A percentile compares a stretch with the other conserved stretches of the same genome.
phyloP scores from a whole-genome alignment of 1,139 yeast species.

The Wickerhamomyces sp. region DNA sequence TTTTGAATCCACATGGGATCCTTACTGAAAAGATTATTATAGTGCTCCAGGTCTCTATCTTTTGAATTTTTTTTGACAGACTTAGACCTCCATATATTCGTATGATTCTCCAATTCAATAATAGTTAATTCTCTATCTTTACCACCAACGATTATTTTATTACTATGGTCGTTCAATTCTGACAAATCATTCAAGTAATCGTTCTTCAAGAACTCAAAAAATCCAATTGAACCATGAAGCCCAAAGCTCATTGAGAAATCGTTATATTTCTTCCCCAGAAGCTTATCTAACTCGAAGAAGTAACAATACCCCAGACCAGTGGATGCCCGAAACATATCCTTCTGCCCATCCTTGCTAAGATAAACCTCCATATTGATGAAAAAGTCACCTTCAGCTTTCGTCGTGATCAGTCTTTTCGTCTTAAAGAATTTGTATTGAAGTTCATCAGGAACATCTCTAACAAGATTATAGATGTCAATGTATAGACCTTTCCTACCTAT shows the following conservation, averaged over 20 bases:
- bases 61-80: slow-evolving; percentile 4
- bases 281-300: slow-evolving; percentile 13
- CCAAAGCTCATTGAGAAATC: slow-evolving; percentile 23
- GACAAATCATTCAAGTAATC: neutral
- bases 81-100: slow-evolving; percentile 20
- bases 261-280: slow-evolving; percentile 13
- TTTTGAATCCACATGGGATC: slow-evolving; percentile 23
- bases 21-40: slow-evolving; percentile 1
- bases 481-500: slow-evolving; percentile 16
- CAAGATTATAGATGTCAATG: slow-evolving; percentile 10
- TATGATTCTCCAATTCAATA: slow-evolving; percentile 16
- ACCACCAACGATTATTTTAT: slow-evolving; percentile 18
- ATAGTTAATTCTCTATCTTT: slow-evolving; percentile 20
- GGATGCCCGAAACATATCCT: slow-evolving; percentile 15
- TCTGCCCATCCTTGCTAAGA: slow-evolving; percentile 1
- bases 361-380: slow-evolving; percentile 14
- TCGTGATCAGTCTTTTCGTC: slow-evolving; percentile 15
- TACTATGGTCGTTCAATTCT: neutral
- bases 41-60: slow-evolving; percentile 2
- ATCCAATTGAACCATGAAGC: slow-evolving; percentile 18
- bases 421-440: slow-evolving; percentile 6
- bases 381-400: slow-evolving; percentile 17
- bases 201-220: slow-evolving; percentile 14
- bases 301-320: slow-evolving; percentile 23
- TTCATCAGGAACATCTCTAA: neutral